Base-by-base conservation (phyloP, 768 basidiomycete genomes). In the Phlebiopsis flavidoalba region DNA sequence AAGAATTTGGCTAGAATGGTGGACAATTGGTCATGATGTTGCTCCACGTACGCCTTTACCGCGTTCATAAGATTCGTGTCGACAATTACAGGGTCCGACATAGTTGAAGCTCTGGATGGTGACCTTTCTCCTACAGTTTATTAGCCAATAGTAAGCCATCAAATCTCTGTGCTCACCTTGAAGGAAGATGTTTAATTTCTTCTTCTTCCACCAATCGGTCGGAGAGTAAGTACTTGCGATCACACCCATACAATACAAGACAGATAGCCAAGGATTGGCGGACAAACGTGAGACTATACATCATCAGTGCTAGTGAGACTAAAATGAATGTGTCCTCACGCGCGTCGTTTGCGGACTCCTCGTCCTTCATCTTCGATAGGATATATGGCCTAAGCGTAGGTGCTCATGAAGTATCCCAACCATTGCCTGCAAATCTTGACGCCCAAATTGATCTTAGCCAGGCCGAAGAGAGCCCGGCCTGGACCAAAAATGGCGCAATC, bases 191-290 rank as follows among this genome's bases (percentile, higher is more conserved):
- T 8, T 72, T 71, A 2, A 83, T 71, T 56, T 88, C 85, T 10
- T 74, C 71, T 22, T 81, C 71, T 22, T 70, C 61, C 19, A 89
- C 70, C 60, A 92, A 65, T 0, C 75, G 77, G n/a, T 76, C 63
- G 11, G 76, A 71, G 3, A 77, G 56, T 5, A 89, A 72, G 40
- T 73, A 76, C 3, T 69, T 66, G 50, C 85, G 74, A 49, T 87
- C 83, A 64, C 86, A 90, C 7, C 89, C 89, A 65, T 84, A 88
- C 24, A 89, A 67, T 2, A 88, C 70, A 43, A 90, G 75, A 70
- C 84, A 88, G 10, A 79, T 74, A 15, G 81, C 81, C 31, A 91
- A 68, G 1, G 84, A 85, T n/a, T 79, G 75, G 5, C 86, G 80
- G 52, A 91, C 79, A 60, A 90, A 86, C 15, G 67, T 73, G 17